Percentiles rank a stretch among this genome's conserved stretches.
phyloP scores from a whole-genome alignment of 2,329 filamentous ascomycete species.

The Hypoxylon sp. region DNA sequence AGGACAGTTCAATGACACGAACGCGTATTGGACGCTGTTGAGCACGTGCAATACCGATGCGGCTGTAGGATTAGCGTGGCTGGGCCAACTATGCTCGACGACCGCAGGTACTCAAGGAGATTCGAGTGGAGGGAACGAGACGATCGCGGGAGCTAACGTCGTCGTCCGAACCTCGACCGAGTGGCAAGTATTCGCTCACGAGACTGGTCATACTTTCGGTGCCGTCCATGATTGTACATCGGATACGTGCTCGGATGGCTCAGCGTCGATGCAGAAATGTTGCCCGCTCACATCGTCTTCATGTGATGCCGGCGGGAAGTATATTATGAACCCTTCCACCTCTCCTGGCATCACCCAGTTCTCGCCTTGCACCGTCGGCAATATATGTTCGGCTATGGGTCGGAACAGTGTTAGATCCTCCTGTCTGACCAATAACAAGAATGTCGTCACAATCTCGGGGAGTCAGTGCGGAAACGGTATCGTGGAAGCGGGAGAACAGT shows the following conservation, averaged over 20 bases:
- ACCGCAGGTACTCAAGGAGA: constrained; percentile 67
- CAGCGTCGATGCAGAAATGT: constrained; percentile 69
- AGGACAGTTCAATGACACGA: constrained; percentile 78
- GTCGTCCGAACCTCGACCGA: constrained; percentile 85
- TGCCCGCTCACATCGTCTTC: constrained; percentile 77
- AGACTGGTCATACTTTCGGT: constrained; percentile 93
- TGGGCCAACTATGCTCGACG: constrained; percentile 83
- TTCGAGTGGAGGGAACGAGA: constrained; percentile 69
- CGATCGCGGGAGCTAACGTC: constrained; percentile 87
- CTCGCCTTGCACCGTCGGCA: constrained; percentile 90
- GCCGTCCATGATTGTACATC: constrained; percentile 92
- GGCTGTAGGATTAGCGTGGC: constrained; percentile 92
- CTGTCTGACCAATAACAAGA: constrained; percentile 88
- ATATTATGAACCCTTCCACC: constrained; percentile 97
- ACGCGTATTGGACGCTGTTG: constrained; percentile 94
- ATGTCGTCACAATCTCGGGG: constrained; percentile 83
- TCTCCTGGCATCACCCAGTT: constrained; percentile 79
- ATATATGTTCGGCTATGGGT: constrained; percentile 89
- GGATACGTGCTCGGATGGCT: constrained; percentile 73
- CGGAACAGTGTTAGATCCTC: constrained; percentile 79
- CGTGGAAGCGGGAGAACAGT: constrained; percentile 93
- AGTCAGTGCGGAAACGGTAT: constrained; percentile 97
- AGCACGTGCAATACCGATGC: constrained; percentile 84
- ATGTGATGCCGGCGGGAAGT: constrained; percentile 83
- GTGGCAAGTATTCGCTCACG: constrained; percentile 97